phyloP scores from a whole-genome alignment of 768 basidiomycete genomes.

The Guyanaporus albipodus region DNA sequence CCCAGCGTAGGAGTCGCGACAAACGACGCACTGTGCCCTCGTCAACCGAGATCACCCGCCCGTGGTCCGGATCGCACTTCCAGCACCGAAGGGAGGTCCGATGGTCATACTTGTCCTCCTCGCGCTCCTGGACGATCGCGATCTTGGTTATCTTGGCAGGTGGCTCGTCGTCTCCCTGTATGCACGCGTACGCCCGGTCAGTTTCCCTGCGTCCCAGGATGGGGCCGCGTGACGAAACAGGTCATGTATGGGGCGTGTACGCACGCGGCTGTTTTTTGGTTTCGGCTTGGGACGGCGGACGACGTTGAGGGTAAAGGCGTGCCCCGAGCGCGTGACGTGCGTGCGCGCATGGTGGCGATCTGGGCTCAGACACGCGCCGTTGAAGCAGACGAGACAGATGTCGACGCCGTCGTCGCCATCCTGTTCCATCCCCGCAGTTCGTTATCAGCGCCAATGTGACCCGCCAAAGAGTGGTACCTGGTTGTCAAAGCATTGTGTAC shows the following conservation, averaged over 20 bases:
- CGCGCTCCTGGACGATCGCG: constrained; percentile 80
- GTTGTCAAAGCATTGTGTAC: constrained; percentile 94
- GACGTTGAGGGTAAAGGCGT: constrained; percentile 76
- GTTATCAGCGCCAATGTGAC: no score
- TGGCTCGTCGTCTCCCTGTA: constrained; percentile 71
- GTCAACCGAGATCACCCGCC: constrained; percentile 39
- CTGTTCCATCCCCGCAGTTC: constrained; percentile 42
- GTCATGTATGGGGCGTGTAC: constrained; percentile 30
- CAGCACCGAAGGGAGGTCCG: constrained; percentile 69
- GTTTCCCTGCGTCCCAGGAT: no score
- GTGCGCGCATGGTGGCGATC: constrained; percentile 68
- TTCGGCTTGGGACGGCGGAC: constrained; percentile 63
- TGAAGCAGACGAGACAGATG: constrained; percentile 91
- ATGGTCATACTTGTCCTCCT: constrained; percentile 85
- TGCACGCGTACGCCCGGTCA: not conserved
- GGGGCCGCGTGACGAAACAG: no score
- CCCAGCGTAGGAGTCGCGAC: accelerated
- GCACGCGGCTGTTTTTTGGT: constrained; percentile 51
- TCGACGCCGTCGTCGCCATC: constrained; percentile 75
- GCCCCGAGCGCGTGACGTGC: constrained; percentile 70
- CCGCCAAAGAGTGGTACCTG: no score
- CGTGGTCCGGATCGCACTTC: constrained; percentile 54
- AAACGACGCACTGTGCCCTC: constrained; percentile 32
- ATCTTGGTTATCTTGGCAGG: constrained; percentile 88
- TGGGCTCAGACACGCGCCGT: constrained; percentile 73